These are phyloP conservation scores for Mortierella sp. DNA, from an alignment of 371 early-diverging fungal species.

Conservation along the genomic window DNA sequence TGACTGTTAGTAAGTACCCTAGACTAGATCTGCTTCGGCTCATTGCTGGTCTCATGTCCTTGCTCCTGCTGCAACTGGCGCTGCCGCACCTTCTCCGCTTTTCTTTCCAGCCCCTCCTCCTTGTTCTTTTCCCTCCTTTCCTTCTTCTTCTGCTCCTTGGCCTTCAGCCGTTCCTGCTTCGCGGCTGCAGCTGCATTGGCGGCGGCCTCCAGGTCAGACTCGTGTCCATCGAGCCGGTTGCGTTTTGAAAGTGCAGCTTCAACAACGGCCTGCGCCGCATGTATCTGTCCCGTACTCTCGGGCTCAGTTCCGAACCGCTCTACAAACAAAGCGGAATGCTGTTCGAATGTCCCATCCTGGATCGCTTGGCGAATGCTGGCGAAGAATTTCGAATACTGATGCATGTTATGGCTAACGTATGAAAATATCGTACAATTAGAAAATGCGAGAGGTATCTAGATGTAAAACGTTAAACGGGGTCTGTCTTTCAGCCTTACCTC, in stretches of 20 bases:
- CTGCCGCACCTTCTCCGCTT: neutral
- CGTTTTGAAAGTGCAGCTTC: constrained; percentile 36
- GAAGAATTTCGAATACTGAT: constrained; percentile 74
- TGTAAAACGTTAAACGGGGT: neutral
- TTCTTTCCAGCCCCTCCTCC: constrained; percentile 13
- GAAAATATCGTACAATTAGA: neutral
- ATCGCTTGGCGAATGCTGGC: constrained; percentile 68
- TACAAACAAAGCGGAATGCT: constrained; percentile 20
- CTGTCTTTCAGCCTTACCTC: constrained; percentile 53
- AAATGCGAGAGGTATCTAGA: too few relatives aligned
- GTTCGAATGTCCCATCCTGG: constrained; percentile 62
- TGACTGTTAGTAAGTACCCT: too few relatives aligned
- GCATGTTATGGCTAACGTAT: constrained; percentile 71
- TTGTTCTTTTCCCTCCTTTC: constrained; percentile 13
- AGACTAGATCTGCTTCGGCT: too few relatives aligned
- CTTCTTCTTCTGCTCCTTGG: constrained; percentile 6
- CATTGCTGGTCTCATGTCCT: too few relatives aligned
- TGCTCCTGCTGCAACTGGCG: too few relatives aligned
- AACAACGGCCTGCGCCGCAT: constrained; percentile 24
- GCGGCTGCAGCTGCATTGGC: constrained; percentile 2
- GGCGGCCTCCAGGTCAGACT: neutral
- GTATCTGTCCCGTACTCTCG: constrained; percentile 38
- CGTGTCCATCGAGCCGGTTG: constrained; percentile 18
- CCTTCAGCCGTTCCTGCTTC: constrained; percentile 13
- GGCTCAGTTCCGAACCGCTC: constrained; percentile 41